Base-by-base conservation (phyloP, 805 yeast genomes). In the Candida insectorum region DNA sequence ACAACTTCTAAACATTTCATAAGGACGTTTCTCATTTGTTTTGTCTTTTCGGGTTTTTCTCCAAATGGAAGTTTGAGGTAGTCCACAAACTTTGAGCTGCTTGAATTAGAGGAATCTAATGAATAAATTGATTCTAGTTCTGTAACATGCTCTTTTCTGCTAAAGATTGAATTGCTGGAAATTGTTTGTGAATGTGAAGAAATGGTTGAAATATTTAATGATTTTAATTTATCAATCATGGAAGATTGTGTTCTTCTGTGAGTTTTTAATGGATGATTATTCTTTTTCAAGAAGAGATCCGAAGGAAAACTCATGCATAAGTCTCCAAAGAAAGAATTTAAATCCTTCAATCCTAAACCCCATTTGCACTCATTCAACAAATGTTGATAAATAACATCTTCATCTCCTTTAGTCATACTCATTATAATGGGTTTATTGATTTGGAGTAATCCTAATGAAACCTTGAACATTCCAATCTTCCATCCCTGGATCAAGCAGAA, bases 401-500 rank as follows among this genome's bases (percentile, higher is more conserved):
- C 71, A 40, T 65, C 69, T 8, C 60, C 65, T 17, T 44, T 41
- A 5, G 29, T 30, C 20, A 62, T 47, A 22, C 52, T 47, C 63
- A 64, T 60, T 33, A 66, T 54, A 14, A 65, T 69, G 14, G 68
- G 66, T 33, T 67, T 59, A 49, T 79, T 79, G 14, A 66, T 60
- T 15, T 68, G 49, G 26, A 79, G 56, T 14, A 79, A 58, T 0
- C 79, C 76, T 24, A 77, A 43, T 1, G 81, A 75, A 11, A 75
- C 67, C 41, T 80, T 71, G 56, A 79, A 67, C 37, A 78, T 49
- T 1, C 69, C 48, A 56, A 71, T 49, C 60, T 69, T 54, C 79
- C 73, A 52, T 55, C 85, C 73, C 66, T 81, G 54, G 60, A 68
- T 43, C 56, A 66, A 53, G 62, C 72, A 48, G 59, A 60, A 58